Evolutionary conservation across 768 basidiomycete genomes (phyloP).

Genomic region (Erythrobasidium yunnanense): DNA sequence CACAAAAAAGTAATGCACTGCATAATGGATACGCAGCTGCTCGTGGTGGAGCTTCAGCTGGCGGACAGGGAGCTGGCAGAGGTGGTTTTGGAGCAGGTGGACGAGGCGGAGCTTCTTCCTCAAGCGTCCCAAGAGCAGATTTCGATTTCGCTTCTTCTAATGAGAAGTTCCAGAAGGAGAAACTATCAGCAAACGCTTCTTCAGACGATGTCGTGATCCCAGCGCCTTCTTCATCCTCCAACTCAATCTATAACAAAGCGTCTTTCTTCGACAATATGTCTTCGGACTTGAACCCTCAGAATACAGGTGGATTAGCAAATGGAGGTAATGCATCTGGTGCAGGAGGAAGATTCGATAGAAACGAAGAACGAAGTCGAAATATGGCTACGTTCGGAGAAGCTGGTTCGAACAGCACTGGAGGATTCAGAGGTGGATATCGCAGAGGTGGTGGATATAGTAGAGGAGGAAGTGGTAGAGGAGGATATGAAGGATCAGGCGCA

Average conservation of each 20-base stretch:
- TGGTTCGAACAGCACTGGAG: constrained; percentile 22
- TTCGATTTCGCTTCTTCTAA: constrained; percentile 39
- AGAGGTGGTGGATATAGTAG: constrained; percentile 26
- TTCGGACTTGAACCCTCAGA: constrained; percentile 32
- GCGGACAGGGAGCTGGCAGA: too few relatives aligned
- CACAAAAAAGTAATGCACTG: too few relatives aligned
- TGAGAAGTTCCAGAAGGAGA: constrained; percentile 38
- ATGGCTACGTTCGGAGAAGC: constrained; percentile 38
- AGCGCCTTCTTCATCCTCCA: constrained; percentile 32
- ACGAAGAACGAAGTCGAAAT: constrained; percentile 34
- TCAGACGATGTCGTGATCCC: constrained; percentile 29
- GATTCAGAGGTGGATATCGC: constrained; percentile 15
- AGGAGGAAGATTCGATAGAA: constrained; percentile 32
- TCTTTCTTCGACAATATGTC: constrained; percentile 41
- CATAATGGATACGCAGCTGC: neutral
- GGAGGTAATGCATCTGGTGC: constrained; percentile 23
- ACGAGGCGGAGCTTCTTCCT: too few relatives aligned
- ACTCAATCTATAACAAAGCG: constrained; percentile 37
- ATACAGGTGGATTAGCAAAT: constrained; percentile 2
- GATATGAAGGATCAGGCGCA: too few relatives aligned
- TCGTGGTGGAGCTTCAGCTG: too few relatives aligned
- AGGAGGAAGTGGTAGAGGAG: constrained; percentile 28
- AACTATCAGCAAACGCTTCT: too few relatives aligned
- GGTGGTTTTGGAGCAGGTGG: neutral
- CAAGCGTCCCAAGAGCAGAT: constrained; percentile 14